Evolutionary conservation across 2,329 filamentous ascomycete species (phyloP).

Genomic region (Gaeumannomyces tritici): DNA sequence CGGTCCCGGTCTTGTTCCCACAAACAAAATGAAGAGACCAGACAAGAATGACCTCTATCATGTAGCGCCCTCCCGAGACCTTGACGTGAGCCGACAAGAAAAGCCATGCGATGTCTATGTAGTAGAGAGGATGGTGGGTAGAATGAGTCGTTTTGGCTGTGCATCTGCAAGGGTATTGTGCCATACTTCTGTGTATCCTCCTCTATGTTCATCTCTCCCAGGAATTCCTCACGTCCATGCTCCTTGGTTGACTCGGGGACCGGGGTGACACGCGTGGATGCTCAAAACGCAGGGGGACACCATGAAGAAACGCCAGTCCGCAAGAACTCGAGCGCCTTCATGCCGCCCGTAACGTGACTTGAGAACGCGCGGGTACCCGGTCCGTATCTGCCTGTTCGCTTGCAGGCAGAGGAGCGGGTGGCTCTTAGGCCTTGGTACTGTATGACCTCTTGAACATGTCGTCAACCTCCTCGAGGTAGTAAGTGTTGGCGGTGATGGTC

Average conservation of each 20-base stretch:
- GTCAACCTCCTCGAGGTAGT: conserved; percentile 73
- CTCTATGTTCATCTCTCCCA: not conserved
- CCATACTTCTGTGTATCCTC: not conserved
- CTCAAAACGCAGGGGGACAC: not conserved
- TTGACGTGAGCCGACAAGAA: not conserved
- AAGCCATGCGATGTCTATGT: not conserved
- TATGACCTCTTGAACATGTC: conserved; percentile 82
- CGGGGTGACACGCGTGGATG: not conserved
- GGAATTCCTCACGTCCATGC: not conserved
- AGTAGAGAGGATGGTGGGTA: not conserved
- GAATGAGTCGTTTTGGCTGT: not conserved
- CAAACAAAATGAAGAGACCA: not conserved
- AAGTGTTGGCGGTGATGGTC: conserved; percentile 56
- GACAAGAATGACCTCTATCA: not conserved
- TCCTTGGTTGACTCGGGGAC: too few relatives aligned
- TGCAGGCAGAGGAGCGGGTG: conserved; percentile 1
- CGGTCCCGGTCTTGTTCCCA: not conserved
- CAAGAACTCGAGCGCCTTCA: not conserved
- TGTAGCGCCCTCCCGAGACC: not conserved
- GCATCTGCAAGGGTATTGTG: not conserved
- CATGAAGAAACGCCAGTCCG: too few relatives aligned
- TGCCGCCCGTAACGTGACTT: not conserved
- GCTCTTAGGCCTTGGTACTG: conserved; percentile 56
- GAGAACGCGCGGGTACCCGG: not conserved
- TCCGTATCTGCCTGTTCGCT: not conserved